These are phyloP conservation scores for Quercus variabilis DNA, from an alignment of 306 rosid species.

Conservation along the genomic window DNA sequence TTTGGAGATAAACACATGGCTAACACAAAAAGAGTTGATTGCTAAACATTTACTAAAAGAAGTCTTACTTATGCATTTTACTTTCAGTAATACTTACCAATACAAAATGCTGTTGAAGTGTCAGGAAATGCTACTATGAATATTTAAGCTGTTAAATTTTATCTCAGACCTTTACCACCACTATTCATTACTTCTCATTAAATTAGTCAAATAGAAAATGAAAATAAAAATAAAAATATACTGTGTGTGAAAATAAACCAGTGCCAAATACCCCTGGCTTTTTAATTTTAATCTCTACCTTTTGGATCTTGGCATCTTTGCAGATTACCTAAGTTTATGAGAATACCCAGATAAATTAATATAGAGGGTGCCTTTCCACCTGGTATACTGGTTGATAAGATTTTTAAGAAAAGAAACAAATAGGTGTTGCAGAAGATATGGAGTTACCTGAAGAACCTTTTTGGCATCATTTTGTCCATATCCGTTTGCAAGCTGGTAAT, in stretches of 20 bases:
- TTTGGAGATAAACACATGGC: neutral
- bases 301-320: neutral
- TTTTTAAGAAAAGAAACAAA: neutral
- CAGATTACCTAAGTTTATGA: neutral
- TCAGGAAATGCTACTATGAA: neutral
- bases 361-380: neutral
- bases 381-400: neutral
- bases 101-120: neutral
- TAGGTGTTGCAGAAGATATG: neutral
- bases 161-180: neutral
- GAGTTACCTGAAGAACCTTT: slow-evolving; percentile 64
- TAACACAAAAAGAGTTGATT: neutral
- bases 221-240: neutral
- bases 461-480: slow-evolving; percentile 58
- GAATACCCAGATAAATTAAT: neutral
- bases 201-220: neutral
- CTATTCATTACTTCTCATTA: neutral
- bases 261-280: neutral
- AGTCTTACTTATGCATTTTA: neutral
- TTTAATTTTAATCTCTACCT: neutral
- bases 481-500: slow-evolving; percentile 92
- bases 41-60: neutral
- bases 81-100: neutral
- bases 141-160: neutral
- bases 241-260: neutral